Conservation (phyloP, 768 basidiomycete species). For the Lentinula aciculospora region DNA sequence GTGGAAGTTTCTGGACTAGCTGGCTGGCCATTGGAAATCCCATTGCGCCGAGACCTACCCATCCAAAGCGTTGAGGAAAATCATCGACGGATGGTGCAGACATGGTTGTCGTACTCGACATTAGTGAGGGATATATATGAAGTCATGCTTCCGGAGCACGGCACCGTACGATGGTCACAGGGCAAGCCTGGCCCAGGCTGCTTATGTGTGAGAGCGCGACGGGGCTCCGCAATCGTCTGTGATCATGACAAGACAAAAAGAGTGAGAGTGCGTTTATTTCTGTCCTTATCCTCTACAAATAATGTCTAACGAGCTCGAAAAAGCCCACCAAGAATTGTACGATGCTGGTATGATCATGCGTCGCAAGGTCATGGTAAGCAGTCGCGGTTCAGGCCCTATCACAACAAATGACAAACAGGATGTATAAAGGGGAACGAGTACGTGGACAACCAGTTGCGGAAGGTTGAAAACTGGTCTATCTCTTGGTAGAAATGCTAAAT, state of each 20-base stretch:
- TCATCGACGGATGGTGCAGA: not conserved
- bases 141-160: not conserved
- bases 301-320: constrained; percentile 9
- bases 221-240: not conserved
- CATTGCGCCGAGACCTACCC: constrained; percentile 39
- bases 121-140: not conserved
- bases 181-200: no score
- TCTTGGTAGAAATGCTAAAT: not conserved
- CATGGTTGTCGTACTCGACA: not conserved
- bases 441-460: constrained; percentile 33
- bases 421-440: constrained; percentile 37
- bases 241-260: not conserved
- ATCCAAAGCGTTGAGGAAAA: constrained; percentile 24
- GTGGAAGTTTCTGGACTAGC: constrained; percentile 24
- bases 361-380: constrained; percentile 35
- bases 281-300: not conserved
- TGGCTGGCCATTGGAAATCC: constrained; percentile 37
- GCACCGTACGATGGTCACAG: not conserved
- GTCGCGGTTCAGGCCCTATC: not conserved
- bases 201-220: not conserved
- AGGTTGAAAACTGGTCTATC: constrained; percentile 11
- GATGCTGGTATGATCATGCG: constrained; percentile 35
- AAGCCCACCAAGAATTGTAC: constrained; percentile 34
- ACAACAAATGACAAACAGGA: not conserved
- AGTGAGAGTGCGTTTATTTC: not conserved